Percentiles rank a stretch among this genome's conserved stretches.
Evolutionary conservation across 257 asterid genomes (phyloP).

Genomic region (Plantago major): DNA sequence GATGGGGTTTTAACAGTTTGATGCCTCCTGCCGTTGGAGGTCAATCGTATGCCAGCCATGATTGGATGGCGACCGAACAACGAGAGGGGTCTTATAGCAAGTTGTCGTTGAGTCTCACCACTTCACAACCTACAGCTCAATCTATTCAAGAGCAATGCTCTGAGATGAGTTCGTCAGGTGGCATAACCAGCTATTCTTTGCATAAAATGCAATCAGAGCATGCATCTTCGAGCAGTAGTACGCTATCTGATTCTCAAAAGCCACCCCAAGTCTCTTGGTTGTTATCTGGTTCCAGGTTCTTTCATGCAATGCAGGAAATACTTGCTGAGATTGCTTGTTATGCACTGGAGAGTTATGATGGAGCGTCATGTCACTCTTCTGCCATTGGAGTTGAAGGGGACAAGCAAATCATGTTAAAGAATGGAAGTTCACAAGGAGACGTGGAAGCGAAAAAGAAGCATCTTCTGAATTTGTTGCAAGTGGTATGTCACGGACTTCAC

Average conservation of each 20-base stretch:
- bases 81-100: conserved; percentile 40
- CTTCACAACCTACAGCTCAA: conserved; percentile 35
- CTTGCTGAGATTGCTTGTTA: conserved; percentile 60
- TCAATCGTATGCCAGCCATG: too few relatives aligned
- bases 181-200: conserved; percentile 30
- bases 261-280: conserved; percentile 36
- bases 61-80: conserved; percentile 35
- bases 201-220: conserved; percentile 39
- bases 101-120: conserved; percentile 67
- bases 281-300: conserved; percentile 50
- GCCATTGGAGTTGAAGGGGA: conserved; percentile 23
- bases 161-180: conserved; percentile 47
- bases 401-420: conserved; percentile 14
- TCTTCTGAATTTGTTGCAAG: conserved; percentile 59
- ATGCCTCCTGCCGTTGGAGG: too few relatives aligned
- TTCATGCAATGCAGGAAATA: conserved; percentile 66
- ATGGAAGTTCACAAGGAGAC: conserved; percentile 25
- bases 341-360: conserved; percentile 40
- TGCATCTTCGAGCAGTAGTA: conserved; percentile 47
- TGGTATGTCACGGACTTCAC: conserved; percentile 35
- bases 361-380: conserved; percentile 19
- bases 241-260: conserved; percentile 40
- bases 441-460: conserved; percentile 53
- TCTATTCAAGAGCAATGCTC: conserved; percentile 30
- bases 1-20: conserved; percentile 20